These are phyloP conservation scores for Taphrina confusa DNA, from an alignment of 1,139 yeast species.

Conservation along the genomic window DNA sequence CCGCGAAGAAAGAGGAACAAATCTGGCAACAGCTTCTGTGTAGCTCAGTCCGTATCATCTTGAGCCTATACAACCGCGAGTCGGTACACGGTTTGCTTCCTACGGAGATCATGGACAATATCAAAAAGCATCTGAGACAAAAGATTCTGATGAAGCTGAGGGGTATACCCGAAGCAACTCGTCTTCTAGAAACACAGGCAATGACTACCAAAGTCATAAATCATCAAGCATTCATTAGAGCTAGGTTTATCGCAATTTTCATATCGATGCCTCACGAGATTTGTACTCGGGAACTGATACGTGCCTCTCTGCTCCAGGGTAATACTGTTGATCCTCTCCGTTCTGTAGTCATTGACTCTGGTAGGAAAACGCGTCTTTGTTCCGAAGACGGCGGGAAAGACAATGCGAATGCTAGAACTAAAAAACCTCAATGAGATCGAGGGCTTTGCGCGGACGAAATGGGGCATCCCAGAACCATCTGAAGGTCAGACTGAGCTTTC, in stretches of 20 bases:
- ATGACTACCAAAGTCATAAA: not conserved
- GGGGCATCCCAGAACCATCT: conserved; percentile 31
- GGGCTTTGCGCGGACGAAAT: conserved; percentile 5
- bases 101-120: no score
- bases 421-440: conserved; percentile 2
- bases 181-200: not conserved
- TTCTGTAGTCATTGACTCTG: no score
- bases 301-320: not conserved
- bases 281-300: not conserved
- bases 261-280: conserved; percentile 18
- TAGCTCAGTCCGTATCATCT: no score
- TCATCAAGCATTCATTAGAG: not conserved
- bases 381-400: not conserved
- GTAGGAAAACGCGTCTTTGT: conserved; percentile 16
- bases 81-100: no score
- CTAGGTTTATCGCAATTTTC: not conserved
- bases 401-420: conserved; percentile 19
- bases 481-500: not conserved
- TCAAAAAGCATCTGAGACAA: not conserved
- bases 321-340: no score
- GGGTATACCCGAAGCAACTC: not conserved
- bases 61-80: no score
- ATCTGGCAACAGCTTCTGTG: no score
- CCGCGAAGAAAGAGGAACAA: no score
- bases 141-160: not conserved